Evolutionary conservation across 73 alveolate genomes (phyloP), one percentile per base, ranked within the genome.

Genomic region (Paramecium sonneborni): DNA sequence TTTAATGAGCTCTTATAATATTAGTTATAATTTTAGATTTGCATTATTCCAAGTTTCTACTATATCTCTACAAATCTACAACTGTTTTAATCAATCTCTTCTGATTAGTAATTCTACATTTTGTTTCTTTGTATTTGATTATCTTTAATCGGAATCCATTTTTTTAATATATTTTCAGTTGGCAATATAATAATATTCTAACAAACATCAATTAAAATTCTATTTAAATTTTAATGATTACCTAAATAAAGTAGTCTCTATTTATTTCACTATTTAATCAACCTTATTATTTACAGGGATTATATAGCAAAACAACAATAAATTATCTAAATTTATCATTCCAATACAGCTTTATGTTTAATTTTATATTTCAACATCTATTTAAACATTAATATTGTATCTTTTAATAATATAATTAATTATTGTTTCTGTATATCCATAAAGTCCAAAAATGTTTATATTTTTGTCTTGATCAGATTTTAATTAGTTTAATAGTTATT

Each of bases 21-120:
- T 26, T 1, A 62, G 23, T 26, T 62, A 62, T 62, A 30, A 14
- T 62, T 30, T 52, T 52, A 18, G 68, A 52, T n/a, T 18, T 52
- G 15, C 23, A n/a, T 52, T 1, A 52, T 52, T 11, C 30, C 68
- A 15, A 52, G 12, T 52, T 52, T 52, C 15, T 52, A 52, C 68
- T 52, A 52, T 0, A 52, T 14, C 23, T 52, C 34, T 1, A 52
- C 32, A 52, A 28, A 52, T 0, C 68, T 28, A 52, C 68, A 52
- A 52, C 68, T 26, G 24, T 32, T 30, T 4, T 20, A 62, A 62
- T 32, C 48, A 62, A 62, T 32, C 46, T 62, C 84, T 26, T 62
- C 84, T 14, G 84, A 62, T 62, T 62, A 62, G 6, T 62, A 62
- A 62, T 62, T 62, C 39, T 26, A 62, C 84, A 62, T 62, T 62